Base-by-base conservation (phyloP, 176 grass and related monocot genomes). In the Themeda triandra region DNA sequence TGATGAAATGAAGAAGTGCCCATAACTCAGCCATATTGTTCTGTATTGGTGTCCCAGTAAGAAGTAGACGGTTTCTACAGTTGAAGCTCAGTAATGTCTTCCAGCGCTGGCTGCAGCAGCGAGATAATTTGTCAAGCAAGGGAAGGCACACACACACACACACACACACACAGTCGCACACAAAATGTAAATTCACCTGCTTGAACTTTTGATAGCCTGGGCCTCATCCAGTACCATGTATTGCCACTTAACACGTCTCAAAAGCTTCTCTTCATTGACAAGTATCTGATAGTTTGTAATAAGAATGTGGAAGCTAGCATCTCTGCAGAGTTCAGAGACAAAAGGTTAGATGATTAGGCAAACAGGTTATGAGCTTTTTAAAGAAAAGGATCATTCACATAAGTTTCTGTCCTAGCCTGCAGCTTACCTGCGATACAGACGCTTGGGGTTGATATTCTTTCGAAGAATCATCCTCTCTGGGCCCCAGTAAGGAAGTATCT, bases 171-270 rank as follows among this genome's bases (percentile, higher is more conserved):
- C n/a, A n/a, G n/a, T n/a, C n/a, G n/a, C n/a, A 14, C 13, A 14
- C 13, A 45, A 0, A 45, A 66, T 37, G 25, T 59, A 88, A 60
- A 66, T 5, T 69, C 80, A 99, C 97, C 97, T 99, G 88, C 84
- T 94, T 87, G 97, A 92, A 83, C 97, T 99, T 96, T 99, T 99
- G 83, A 99, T 99, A 71, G 97, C 97, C 49, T 99, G 97, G 36
- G 97, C 97, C 88, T 99, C 97, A 86, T 99, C 97, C 65, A 99
- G 81, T 80, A 99, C 97, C 97, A 99, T 99, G 78, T 99, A 99
- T 37, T 99, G 97, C 97, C 97, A 99, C 84, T 99, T 99, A 65
- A 99, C 84, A 81, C 91, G 91, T 51, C 93, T 91, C 80, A 99
- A 92, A 85, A 92, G 91, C 74, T 99, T 99, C 87, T 99, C 97